These are phyloP conservation scores for Hyaloscypha hepaticicola DNA, from an alignment of 495 filamentous ascomycete genomes.

Conservation along the genomic window DNA sequence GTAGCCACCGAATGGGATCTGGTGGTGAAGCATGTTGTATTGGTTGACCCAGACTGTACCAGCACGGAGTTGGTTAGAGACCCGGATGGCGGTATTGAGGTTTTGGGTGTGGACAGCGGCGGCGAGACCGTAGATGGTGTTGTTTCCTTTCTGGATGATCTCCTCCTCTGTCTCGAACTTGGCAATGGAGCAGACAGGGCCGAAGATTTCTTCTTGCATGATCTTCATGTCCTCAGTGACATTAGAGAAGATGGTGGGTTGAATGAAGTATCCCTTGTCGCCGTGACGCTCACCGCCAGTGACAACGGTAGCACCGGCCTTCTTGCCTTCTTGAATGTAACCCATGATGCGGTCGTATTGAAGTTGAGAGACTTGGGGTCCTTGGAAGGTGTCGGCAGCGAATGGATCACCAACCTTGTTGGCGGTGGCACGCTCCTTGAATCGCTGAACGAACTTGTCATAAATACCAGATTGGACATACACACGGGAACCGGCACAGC, in stretches of 20 bases:
- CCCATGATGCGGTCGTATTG: conserved; percentile 98
- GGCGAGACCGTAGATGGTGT: conserved; percentile 82
- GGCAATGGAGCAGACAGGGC: conserved; percentile 87
- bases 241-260: conserved; percentile 95
- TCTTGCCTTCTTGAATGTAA: conserved; percentile 91
- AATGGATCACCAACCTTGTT: conserved; percentile 96
- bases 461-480: conserved; percentile 96
- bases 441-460: conserved; percentile 85
- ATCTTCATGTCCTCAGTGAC: conserved; percentile 94
- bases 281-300: conserved; percentile 87
- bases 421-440: conserved; percentile 79
- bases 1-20: conserved; percentile 86
- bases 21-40: conserved; percentile 84
- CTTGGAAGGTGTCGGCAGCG: conserved; percentile 86
- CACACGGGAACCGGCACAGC: conserved; percentile 93
- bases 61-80: conserved; percentile 76
- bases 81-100: conserved; percentile 89
- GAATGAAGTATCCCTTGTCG: conserved; percentile 92
- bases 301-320: conserved; percentile 81
- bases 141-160: conserved; percentile 77
- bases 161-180: conserved; percentile 93
- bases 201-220: conserved; percentile 98
- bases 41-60: conserved; percentile 97
- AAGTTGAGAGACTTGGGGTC: conserved; percentile 90
- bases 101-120: conserved; percentile 90